Base-by-base conservation (phyloP, 768 basidiomycete genomes). In the Crassisporium funariophilum region DNA sequence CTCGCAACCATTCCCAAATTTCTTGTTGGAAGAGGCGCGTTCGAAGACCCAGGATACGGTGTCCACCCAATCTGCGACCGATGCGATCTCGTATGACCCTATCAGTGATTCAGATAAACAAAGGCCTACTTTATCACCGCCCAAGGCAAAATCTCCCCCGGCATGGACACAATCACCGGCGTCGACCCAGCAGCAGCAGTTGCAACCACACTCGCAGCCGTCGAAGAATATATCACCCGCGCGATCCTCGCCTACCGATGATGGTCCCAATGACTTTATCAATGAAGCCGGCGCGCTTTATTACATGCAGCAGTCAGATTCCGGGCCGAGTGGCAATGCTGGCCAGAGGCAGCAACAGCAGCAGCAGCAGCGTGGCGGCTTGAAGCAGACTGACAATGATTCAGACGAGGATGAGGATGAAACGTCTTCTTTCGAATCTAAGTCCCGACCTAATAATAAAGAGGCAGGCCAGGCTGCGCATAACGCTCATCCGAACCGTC, bases 231-330 rank as follows among this genome's bases (percentile, higher is more conserved):
- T 44, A 1, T n/a, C n/a, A n/a, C n/a, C 55, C 46, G 36, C 45
- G 31, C 51, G 55, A 47, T 52, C 52, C 1, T 56, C 55, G 24
- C 47, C 49, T 35, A 54, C 51, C 8, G 59, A 63, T 31, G 69
- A 71, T 29, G 65, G 64, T 5, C 49, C 62, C 52, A 50, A 49
- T 52, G 63, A 70, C 64, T 62, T 85, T 25, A 51, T 60, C 29
- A 61, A 62, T 44, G 84, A 86, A 58, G 81, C 81, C 9, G 81
- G 82, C 19, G 83, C 84, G 10, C 62, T 88, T 34, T 87, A 78
- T 65, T 86, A 82, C 60, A 83, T 88, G 79, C 80, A 81, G 49
- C 77, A 86, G 52, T 63, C 56, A 29, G 47, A 52, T 40, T 17
- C 36, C 21, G 50, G 36, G 24, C 43, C 34, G 12, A 23, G 40